A percentile compares a stretch with the other conserved stretches of the same genome.
Evolutionary conservation across 1,284 basidiomycete genomes (phyloP).

Genomic region (Ganoderma lingzhi): DNA sequence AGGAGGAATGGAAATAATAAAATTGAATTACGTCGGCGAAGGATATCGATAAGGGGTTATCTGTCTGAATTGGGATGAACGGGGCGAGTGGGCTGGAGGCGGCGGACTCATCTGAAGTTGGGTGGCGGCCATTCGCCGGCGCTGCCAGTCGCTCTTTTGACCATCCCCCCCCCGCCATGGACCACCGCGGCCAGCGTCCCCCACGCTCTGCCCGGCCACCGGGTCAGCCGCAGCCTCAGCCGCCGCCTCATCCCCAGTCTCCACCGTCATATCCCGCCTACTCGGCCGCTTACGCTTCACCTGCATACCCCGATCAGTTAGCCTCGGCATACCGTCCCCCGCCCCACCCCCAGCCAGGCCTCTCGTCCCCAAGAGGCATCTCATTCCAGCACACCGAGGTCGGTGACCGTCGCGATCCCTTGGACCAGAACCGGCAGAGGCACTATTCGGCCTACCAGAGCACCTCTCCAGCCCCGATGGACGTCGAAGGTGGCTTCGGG

Average conservation of each 20-base stretch:
- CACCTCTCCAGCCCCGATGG: constrained; percentile 48
- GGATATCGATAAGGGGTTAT: constrained; percentile 11
- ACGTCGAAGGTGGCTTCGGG: constrained; percentile 58
- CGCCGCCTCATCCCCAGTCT: constrained; percentile 38
- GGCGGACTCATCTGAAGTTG: constrained; percentile 14
- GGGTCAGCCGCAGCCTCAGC: constrained; percentile 29
- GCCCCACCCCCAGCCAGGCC: constrained; percentile 11
- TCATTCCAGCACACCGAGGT: constrained; percentile 74
- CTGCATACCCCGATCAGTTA: constrained; percentile 39
- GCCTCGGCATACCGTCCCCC: constrained; percentile 37
- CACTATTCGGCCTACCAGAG: constrained; percentile 64
- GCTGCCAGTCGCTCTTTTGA: constrained; percentile 27
- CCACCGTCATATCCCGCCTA: constrained; percentile 29
- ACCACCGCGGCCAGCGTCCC: constrained; percentile 48
- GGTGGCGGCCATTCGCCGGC: constrained; percentile 38
- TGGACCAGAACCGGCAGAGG: constrained; percentile 59
- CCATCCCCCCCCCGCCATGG: constrained; percentile 39
- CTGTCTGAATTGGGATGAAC: constrained; percentile 13
- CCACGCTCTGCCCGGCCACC: constrained; percentile 48
- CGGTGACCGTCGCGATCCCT: constrained; percentile 65
- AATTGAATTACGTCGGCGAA: neutral
- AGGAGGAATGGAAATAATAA: neutral
- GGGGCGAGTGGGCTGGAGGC: constrained; percentile 14
- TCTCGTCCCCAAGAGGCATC: constrained; percentile 48
- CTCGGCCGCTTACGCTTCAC: constrained; percentile 33